Evolutionary conservation across 2,329 filamentous ascomycete genomes (phyloP), one percentile per base, ranked within the genome.

Genomic region (Trichoderma sp.): DNA sequence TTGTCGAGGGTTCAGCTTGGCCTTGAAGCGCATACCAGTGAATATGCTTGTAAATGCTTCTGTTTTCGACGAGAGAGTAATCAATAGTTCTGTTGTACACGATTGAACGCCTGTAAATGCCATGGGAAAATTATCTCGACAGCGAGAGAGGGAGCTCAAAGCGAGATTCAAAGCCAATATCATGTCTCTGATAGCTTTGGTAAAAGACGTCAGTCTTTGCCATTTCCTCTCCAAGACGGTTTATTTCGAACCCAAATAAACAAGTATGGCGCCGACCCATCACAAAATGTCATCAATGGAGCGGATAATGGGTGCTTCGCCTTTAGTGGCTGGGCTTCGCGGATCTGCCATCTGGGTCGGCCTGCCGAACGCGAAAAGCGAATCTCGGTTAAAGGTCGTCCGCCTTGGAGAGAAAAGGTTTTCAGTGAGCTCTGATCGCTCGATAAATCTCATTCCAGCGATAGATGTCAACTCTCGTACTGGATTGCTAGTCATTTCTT

Each of bases 241-340:
- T 16, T 49, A 49, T 49, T 46, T 59, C 51, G 28, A 37, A 51
- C 26, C 28, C 10, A 56, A 30, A 51, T 66, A 43, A 21, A 46
- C 18, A 21, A 34, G 54, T 32, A 34, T 68, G 43, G 30, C 46
- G 24, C 52, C 46, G 52, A 49, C 61, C 70, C 64, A 66, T 83
- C 84, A 94, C 79, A 94, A 82, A 63, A 93, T 83, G 75, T 94
- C 91, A 77, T 92, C 90, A 74, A 95, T 95, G 69, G 90, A 94
- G 68, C 91, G 85, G 63, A 89, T 88, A 70, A 95, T 94, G 3
- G 91, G 90, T 69, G 88, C 89, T 77, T 91, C 90, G 49, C 91
- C 91, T 74, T 87, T 88, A 14, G 90, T 91, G 0, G 91, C 90
- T 18, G 91, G 91, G 76, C 91, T 94, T 73, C 92, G 83, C 16